Base-by-base conservation (phyloP, 2,329 filamentous ascomycete genomes). In the Stachybotrys echinatus region DNA sequence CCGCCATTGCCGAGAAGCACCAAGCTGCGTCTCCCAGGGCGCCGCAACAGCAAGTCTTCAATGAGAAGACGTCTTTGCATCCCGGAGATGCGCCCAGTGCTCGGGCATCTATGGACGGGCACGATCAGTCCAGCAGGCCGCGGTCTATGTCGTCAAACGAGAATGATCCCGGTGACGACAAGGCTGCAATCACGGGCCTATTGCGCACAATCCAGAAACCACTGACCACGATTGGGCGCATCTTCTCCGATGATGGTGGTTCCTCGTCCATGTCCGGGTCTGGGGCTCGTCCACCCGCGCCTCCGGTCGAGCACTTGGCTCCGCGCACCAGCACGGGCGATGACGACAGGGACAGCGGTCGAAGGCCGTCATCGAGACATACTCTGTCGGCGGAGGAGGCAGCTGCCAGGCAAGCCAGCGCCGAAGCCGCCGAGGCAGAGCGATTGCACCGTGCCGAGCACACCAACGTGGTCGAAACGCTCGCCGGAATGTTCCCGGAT, bases 401-500 rank as follows among this genome's bases (percentile, higher is more conserved):
- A 22, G 92, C 92, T 1, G 92, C 91, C 3, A 79, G 90, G 47
- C 92, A 97, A 69, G 92, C 92, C 2, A 95, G 88, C 58, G 91
- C 89, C 1, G 92, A 97, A 67, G 83, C 82, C 6, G 92, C 92
- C 10, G 89, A 99, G 66, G 92, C 92, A 7, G 83, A 91, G 56
- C 78, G 88, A 17, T 83, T 97, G 52, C 85, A 94, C 58, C 78
- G 84, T 34, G 85, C 87, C 49, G 94, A 99, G 74, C 92, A 97
- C 68, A 77, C 83, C 48, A 92, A 91, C 59, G 85, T 99, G 7
- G 92, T 97, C 3, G 94, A 97, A 70, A 97, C 94, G 34, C 73
- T 99, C 50, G 85, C 89, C 45, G 88, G 90, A 59, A 99, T 99
- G 94, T 99, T 99, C 66, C 94, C 94, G 1, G 91, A 95, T 63